Percentiles rank a stretch among this genome's conserved stretches.
These are phyloP conservation scores for Coniosporium tulheliwenetii DNA, from an alignment of 2,329 filamentous ascomycete species.

Conservation along the genomic window DNA sequence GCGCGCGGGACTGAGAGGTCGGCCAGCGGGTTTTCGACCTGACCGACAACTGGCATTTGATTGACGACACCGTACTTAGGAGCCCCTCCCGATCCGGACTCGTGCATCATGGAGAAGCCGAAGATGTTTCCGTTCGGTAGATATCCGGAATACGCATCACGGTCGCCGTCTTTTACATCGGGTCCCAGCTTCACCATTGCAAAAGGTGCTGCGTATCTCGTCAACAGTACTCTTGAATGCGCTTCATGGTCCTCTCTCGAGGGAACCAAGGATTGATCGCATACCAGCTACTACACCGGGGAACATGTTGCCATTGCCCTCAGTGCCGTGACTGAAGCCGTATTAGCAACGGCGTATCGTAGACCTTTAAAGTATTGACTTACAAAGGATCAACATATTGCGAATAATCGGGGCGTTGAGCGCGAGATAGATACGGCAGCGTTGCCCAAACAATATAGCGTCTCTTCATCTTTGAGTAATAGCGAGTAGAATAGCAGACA, in stretches of 20 bases:
- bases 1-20: conserved; percentile 38
- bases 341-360: conserved; percentile 8
- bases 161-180: conserved; percentile 20
- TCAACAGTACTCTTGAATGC: no score
- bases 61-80: conserved; percentile 50
- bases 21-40: conserved; percentile 33
- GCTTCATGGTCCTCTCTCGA: no score
- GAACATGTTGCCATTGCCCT: conserved; percentile 28
- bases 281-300: conserved; percentile 16
- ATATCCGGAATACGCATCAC: conserved; percentile 26
- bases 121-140: conserved; percentile 14
- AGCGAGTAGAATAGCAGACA: no score
- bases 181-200: conserved; percentile 28
- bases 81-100: conserved; percentile 51
- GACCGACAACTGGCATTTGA: conserved; percentile 8
- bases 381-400: conserved; percentile 32
- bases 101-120: conserved; percentile 32
- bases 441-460: no score
- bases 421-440: neutral
- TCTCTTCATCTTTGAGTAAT: no score
- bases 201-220: conserved; percentile 17
- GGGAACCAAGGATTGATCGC: no score
- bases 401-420: conserved; percentile 17
- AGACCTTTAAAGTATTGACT: conserved; percentile 31
- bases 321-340: conserved; percentile 16